These are phyloP conservation scores for Raffaelea deltoideospora DNA, from an alignment of 2,329 filamentous ascomycete species.

Conservation along the genomic window DNA sequence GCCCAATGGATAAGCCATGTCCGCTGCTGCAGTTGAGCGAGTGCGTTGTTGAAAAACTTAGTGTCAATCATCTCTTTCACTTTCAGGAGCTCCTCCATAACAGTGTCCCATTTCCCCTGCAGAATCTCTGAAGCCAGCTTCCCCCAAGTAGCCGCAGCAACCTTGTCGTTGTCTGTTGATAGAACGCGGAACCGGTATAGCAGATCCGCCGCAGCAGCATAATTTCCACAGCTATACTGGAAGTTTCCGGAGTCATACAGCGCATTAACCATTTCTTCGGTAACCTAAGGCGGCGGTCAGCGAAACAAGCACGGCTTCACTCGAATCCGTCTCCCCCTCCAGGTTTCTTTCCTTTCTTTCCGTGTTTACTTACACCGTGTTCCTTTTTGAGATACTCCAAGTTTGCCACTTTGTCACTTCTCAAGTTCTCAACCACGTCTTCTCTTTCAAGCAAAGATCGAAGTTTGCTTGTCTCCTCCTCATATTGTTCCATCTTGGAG, in stretches of 20 bases:
- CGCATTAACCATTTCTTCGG: slow-evolving; percentile 86
- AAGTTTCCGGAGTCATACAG: slow-evolving; percentile 94
- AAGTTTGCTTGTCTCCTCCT: slow-evolving; percentile 80
- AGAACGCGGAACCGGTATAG: slow-evolving; percentile 97
- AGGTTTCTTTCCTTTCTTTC: neutral
- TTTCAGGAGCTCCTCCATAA: slow-evolving; percentile 80
- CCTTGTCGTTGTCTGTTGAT: slow-evolving; percentile 97
- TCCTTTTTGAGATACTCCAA: slow-evolving; percentile 96
- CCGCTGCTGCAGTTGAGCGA: slow-evolving; percentile 89
- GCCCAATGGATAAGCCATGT: slow-evolving; percentile 98
- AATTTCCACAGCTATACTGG: slow-evolving; percentile 95
- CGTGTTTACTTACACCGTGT: slow-evolving; percentile 54
- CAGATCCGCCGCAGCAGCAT: slow-evolving; percentile 75
- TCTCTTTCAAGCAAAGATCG: slow-evolving; percentile 74
- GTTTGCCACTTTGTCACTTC: slow-evolving; percentile 97
- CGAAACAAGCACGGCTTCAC: too few species aligned
- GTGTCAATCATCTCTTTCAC: slow-evolving; percentile 87
- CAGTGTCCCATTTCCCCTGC: slow-evolving; percentile 85
- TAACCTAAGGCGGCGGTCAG: slow-evolving; percentile 48
- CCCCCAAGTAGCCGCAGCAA: slow-evolving; percentile 89
- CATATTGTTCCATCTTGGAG: slow-evolving; percentile 64
- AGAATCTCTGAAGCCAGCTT: slow-evolving; percentile 95
- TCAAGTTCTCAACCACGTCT: slow-evolving; percentile 76
- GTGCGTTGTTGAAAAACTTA: slow-evolving; percentile 87
- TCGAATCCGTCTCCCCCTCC: neutral